Percentiles rank a stretch among this genome's conserved stretches.
These are phyloP conservation scores for Botrytis galanthina DNA, from an alignment of 2,329 filamentous ascomycete species.

Conservation along the genomic window DNA sequence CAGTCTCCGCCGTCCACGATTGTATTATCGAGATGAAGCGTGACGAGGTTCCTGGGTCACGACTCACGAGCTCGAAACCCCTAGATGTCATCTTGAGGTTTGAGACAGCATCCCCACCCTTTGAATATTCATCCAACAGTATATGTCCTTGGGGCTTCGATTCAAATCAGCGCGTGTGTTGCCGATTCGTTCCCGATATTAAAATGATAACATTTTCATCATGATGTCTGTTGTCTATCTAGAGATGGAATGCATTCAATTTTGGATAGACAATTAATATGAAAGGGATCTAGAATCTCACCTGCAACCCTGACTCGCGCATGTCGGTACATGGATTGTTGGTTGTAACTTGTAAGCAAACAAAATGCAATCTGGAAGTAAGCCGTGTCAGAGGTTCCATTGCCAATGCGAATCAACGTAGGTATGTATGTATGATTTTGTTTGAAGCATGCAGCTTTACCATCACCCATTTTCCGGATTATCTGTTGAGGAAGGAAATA, in stretches of 20 bases:
- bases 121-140: not conserved
- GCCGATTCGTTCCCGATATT: not conserved
- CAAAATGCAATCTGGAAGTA: constrained; percentile 14
- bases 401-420: not conserved
- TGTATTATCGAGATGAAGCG: constrained; percentile 22
- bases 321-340: constrained; percentile 26
- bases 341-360: constrained; percentile 27
- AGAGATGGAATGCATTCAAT: not conserved
- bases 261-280: not conserved
- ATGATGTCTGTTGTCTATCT: not conserved
- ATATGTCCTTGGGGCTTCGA: not conserved
- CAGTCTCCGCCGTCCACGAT: constrained; percentile 34
- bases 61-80: constrained; percentile 26
- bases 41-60: constrained; percentile 17
- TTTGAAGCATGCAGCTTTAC: not conserved
- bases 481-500: not conserved
- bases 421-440: constrained; percentile 3
- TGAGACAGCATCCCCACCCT: constrained; percentile 21
- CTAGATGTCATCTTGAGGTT: constrained; percentile 15
- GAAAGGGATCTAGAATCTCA: constrained; percentile 13
- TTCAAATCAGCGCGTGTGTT: not conserved
- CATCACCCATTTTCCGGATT: not conserved
- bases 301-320: constrained; percentile 25
- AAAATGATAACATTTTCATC: not conserved
- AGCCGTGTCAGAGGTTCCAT: not conserved